Conservation (phyloP, 2,329 filamentous ascomycete genomes). For the Scolecobasidium constrictum region DNA sequence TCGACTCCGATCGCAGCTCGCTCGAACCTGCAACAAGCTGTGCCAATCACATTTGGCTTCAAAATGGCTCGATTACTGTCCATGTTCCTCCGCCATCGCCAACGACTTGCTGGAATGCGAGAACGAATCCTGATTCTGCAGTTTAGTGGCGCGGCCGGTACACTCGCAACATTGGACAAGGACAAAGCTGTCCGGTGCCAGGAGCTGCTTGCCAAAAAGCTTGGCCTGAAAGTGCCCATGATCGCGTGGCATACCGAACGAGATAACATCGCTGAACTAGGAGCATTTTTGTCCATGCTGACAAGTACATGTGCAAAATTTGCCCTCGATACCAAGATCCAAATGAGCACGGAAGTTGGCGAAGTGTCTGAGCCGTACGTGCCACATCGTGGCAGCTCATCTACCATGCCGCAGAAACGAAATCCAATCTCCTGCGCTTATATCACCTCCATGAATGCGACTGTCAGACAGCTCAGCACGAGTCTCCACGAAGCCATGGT, state of each 20-base stretch:
- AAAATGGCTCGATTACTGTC: conserved; percentile 47
- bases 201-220: conserved; percentile 36
- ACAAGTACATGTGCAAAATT: conserved; percentile 45
- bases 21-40: conserved; percentile 47
- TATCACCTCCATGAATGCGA: conserved; percentile 42
- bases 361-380: conserved; percentile 43
- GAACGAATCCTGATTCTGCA: conserved; percentile 40
- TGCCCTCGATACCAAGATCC: conserved; percentile 45
- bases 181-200: conserved; percentile 39
- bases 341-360: conserved; percentile 45
- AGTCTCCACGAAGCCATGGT: conserved; percentile 46
- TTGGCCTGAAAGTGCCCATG: conserved; percentile 36
- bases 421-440: conserved; percentile 42
- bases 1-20: conserved; percentile 47
- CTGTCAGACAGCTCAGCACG: conserved; percentile 42
- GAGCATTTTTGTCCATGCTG: conserved; percentile 42
- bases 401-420: conserved; percentile 35
- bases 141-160: conserved; percentile 46
- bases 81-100: conserved; percentile 36
- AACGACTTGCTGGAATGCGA: conserved; percentile 37
- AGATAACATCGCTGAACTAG: conserved; percentile 42
- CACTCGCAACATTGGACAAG: conserved; percentile 41
- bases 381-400: conserved; percentile 22
- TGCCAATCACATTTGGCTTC: conserved; percentile 47
- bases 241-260: conserved; percentile 49